Base-by-base conservation (phyloP, 2,329 filamentous ascomycete species). In the Coleophoma cylindrospora region DNA sequence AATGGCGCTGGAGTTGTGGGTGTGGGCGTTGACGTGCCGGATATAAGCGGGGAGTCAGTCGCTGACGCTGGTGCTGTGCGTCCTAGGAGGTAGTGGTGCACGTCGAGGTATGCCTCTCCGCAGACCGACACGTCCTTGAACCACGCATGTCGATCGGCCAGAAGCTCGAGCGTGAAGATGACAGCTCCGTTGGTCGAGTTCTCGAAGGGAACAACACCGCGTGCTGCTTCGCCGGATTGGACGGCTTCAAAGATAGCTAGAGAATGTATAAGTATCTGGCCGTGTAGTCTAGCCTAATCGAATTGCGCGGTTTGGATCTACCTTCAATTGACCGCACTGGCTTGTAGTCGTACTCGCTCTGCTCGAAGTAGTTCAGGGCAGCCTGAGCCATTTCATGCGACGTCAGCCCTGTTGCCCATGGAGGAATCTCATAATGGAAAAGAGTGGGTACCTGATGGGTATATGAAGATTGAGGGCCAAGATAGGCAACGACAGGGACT, bases 161-260 rank as follows among this genome's bases (percentile, higher is more conserved):
- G 82, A 57, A 92, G 81, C 69, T 96, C 91, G 21, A 97, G 79
- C 0, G 91, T 96, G 67, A 90, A 88, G 50, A 94, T 83, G 45
- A 99, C 94, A 49, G 87, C 86, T 62, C 94, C 94, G 68, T 97
- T 96, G 65, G 89, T 92, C 38, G 89, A 95, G 74, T 99, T 99
- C 66, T 97, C 92, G 69, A 96, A 91, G 7, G 94, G 94, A 2
- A 96, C 87, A 33, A 97, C 87, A 58, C 91, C 94, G 50, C 84
- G 84, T 47, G 78, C 70, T 1, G 81, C 81, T 41, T 72, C 65
- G 51, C 80, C 77, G 36, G 76, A 74, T 63, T 95, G 89, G 6
- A 96, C 87, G 14, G 83, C 77, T 46, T 84, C 75, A 67, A 96
- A 96, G 60, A 95, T 83, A 64, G 94, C 89, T 86, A 56, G 14